Evolutionary conservation across 2,329 filamentous ascomycete species (phyloP).

Genomic region (Exophiala calicioides): DNA sequence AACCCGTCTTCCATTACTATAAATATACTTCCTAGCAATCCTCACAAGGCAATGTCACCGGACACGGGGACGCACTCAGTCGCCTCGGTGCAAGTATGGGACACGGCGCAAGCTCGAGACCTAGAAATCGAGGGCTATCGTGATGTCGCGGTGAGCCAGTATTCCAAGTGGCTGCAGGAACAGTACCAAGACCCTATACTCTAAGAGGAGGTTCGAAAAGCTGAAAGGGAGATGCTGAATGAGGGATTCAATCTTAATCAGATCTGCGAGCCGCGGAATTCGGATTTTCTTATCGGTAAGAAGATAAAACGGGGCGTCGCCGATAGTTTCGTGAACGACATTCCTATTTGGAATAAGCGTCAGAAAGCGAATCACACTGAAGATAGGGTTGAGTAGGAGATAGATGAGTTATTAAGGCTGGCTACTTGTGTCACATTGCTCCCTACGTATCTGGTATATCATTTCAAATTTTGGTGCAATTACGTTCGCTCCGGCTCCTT

Average conservation of each 20-base stretch:
- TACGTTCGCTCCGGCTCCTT: slow-evolving; percentile 5
- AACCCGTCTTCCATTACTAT: slow-evolving; percentile 36
- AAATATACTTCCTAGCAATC: slow-evolving; percentile 31
- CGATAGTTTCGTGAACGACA: not conserved
- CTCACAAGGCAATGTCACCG: not conserved
- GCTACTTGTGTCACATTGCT: no score
- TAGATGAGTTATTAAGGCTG: no score
- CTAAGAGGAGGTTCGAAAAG: slow-evolving; percentile 24
- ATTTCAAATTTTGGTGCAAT: not conserved
- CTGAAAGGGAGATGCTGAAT: slow-evolving; percentile 12
- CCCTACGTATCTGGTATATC: no score
- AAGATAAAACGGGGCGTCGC: not conserved
- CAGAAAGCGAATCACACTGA: not conserved
- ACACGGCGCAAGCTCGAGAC: slow-evolving; percentile 2
- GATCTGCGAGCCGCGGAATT: not conserved
- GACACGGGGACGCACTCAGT: no score
- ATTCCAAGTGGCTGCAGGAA: slow-evolving; percentile 29
- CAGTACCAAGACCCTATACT: slow-evolving; percentile 14
- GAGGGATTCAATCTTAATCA: slow-evolving; percentile 17
- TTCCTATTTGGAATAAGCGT: slow-evolving; percentile 1
- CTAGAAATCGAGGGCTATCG: slow-evolving; percentile 26
- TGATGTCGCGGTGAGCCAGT: slow-evolving; percentile 23
- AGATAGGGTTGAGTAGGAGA: slow-evolving; percentile 26
- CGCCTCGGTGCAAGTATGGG: not conserved
- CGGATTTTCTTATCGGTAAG: not conserved